Evolutionary conservation across 805 yeast species (phyloP).

Genomic region (Starmera caribaea): DNA sequence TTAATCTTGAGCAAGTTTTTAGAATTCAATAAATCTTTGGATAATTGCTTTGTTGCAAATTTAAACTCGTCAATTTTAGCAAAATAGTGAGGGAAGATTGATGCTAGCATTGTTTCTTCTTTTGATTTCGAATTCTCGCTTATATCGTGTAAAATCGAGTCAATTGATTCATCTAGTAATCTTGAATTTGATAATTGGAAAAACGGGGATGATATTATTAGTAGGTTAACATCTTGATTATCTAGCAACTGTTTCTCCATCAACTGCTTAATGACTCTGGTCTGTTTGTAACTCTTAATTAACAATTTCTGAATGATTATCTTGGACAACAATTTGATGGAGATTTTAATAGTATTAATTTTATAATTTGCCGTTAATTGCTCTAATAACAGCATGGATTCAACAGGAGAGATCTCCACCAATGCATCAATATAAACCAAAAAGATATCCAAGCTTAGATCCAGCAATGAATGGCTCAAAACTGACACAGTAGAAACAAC

Average conservation of each 20-base stretch:
- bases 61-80: slow-evolving; percentile 8
- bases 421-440: slow-evolving; percentile 14
- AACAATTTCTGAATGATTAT: slow-evolving; percentile 10
- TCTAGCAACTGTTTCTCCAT: too few species aligned
- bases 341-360: slow-evolving; percentile 1
- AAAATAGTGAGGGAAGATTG: slow-evolving; percentile 13
- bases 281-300: slow-evolving; percentile 13
- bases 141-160: not conserved
- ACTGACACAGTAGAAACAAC: slow-evolving; percentile 11
- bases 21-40: slow-evolving; percentile 7
- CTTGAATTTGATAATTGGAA: not conserved
- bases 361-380: slow-evolving; percentile 4
- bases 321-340: slow-evolving; percentile 7
- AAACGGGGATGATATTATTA: not conserved
- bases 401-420: slow-evolving; percentile 8
- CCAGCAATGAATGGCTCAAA: slow-evolving; percentile 7
- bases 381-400: slow-evolving; percentile 1
- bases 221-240: too few species aligned
- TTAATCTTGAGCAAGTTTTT: not conserved
- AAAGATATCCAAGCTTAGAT: slow-evolving; percentile 10
- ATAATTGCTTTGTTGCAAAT: slow-evolving; percentile 3
- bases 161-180: slow-evolving; percentile 5
- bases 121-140: not conserved
- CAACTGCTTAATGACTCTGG: not conserved
- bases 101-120: slow-evolving; percentile 9